These are phyloP conservation scores for Cucurbita maxima DNA, from an alignment of 306 rosid species.

Conservation along the genomic window DNA sequence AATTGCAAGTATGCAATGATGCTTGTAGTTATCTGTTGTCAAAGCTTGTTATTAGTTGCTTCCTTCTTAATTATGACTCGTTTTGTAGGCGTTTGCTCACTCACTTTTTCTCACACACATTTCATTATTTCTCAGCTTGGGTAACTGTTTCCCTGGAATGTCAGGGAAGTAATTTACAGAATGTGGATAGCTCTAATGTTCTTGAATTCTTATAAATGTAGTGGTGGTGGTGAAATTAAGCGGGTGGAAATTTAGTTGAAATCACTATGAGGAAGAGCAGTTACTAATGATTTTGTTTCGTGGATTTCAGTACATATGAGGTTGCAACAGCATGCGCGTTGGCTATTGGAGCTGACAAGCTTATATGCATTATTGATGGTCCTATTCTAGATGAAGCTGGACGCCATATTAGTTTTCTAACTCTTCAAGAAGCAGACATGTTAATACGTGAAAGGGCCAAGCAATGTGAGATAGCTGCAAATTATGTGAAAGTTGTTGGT, in stretches of 20 bases:
- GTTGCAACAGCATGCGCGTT: constrained; percentile 94
- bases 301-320: constrained; percentile 67
- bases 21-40: constrained; percentile 1
- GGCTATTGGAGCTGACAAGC: constrained; percentile 87
- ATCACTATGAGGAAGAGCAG: background rate
- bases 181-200: background rate
- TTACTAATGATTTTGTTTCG: constrained; percentile 11
- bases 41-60: background rate
- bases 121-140: background rate
- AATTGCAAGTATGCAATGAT: constrained; percentile 87
- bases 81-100: background rate
- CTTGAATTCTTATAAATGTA: background rate
- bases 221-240: background rate
- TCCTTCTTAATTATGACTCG: background rate
- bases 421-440: constrained; percentile 91
- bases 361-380: constrained; percentile 87
- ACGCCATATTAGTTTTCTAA: constrained; percentile 58
- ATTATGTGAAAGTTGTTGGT: constrained; percentile 75
- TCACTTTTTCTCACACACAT: background rate
- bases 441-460: constrained; percentile 70
- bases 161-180: background rate
- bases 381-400: constrained; percentile 79
- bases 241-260: background rate
- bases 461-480: constrained; percentile 90
- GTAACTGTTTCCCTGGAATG: background rate